Percentiles rank a stretch among this genome's conserved stretches.
phyloP scores from a whole-genome alignment of 495 filamentous ascomycete species.

The Wilcoxina mikolae region DNA sequence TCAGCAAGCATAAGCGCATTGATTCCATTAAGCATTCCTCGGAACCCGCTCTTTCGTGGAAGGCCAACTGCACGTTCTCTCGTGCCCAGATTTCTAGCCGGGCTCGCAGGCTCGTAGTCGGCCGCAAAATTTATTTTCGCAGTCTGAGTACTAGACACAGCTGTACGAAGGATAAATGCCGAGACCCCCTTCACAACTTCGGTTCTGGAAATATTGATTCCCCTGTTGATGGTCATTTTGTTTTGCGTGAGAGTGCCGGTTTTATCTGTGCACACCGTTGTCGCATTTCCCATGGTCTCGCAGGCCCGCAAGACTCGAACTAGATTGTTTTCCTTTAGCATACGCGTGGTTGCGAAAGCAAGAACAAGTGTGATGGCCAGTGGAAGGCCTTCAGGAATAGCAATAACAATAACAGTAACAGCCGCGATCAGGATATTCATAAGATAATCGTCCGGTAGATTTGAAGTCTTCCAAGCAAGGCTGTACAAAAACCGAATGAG shows the following conservation, averaged over 20 bases:
- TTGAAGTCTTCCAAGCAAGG: slow-evolving; percentile 37
- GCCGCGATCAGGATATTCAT: slow-evolving; percentile 69
- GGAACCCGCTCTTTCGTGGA: too few species aligned
- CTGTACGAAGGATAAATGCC: slow-evolving; percentile 78
- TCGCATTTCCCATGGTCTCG: slow-evolving; percentile 81
- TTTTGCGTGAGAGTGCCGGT: slow-evolving; percentile 71
- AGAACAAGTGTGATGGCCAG: slow-evolving; percentile 68
- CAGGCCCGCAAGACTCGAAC: slow-evolving; percentile 63
- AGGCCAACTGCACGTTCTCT: too few species aligned
- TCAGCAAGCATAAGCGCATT: too few species aligned
- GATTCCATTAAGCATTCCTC: too few species aligned
- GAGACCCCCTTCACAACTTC: slow-evolving; percentile 89
- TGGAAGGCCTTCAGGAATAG: slow-evolving; percentile 69
- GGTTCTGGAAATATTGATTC: slow-evolving; percentile 80
- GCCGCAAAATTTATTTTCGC: too few species aligned
- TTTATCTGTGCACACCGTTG: slow-evolving; percentile 73
- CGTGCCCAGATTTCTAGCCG: too few species aligned
- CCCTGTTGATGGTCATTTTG: slow-evolving; percentile 57
- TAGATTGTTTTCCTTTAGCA: slow-evolving; percentile 70
- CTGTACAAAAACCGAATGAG: slow-evolving; percentile 62
- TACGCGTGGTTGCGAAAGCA: slow-evolving; percentile 63
- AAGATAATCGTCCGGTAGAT: slow-evolving; percentile 57
- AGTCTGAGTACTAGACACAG: too few species aligned
- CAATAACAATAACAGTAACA: slow-evolving; percentile 68
- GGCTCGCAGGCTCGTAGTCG: too few species aligned